phyloP scores from a whole-genome alignment of 2,329 filamentous ascomycete genomes.

The Geosmithia putterillii region DNA sequence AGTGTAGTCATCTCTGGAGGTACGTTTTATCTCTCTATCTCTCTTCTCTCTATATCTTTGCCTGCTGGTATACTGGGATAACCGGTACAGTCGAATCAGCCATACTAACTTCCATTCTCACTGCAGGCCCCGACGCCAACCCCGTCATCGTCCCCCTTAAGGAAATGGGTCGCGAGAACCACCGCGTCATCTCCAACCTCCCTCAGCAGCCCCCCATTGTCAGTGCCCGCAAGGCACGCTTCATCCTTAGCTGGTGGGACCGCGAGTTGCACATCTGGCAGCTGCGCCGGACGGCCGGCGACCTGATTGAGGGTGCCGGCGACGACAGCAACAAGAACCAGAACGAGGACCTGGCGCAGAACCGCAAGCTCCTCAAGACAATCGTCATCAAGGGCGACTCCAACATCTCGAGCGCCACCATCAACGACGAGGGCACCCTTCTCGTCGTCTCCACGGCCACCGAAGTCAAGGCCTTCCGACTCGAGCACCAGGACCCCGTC shows the following conservation, averaged over 20 bases:
- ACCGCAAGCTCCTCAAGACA: constrained; percentile 55
- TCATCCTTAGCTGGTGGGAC: constrained; percentile 89
- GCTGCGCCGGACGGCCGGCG: constrained; percentile 30
- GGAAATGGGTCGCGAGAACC: constrained; percentile 67
- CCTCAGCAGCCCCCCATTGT: constrained; percentile 65
- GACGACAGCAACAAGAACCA: constrained; percentile 8
- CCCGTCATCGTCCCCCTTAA: constrained; percentile 69
- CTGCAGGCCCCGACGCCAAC: constrained; percentile 67
- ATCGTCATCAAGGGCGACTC: constrained; percentile 64
- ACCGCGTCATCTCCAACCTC: constrained; percentile 69
- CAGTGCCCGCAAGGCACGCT: constrained; percentile 59
- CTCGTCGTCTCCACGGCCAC: constrained; percentile 65
- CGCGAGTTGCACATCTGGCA: constrained; percentile 77
- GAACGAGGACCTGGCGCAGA: constrained; percentile 29
- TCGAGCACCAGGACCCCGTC: constrained; percentile 33
- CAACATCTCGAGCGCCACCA: constrained; percentile 63
- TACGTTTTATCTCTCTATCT: constrained; percentile 23
- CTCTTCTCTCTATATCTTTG: background rate
- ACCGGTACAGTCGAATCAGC: background rate
- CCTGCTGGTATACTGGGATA: background rate
- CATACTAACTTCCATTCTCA: background rate
- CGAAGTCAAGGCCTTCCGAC: constrained; percentile 66
- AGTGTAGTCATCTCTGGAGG: constrained; percentile 89
- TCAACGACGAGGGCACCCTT: constrained; percentile 60
- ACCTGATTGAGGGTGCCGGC: constrained; percentile 30